Conservation (phyloP, 306 rosid species). For the Echinosophora koreensis region DNA sequence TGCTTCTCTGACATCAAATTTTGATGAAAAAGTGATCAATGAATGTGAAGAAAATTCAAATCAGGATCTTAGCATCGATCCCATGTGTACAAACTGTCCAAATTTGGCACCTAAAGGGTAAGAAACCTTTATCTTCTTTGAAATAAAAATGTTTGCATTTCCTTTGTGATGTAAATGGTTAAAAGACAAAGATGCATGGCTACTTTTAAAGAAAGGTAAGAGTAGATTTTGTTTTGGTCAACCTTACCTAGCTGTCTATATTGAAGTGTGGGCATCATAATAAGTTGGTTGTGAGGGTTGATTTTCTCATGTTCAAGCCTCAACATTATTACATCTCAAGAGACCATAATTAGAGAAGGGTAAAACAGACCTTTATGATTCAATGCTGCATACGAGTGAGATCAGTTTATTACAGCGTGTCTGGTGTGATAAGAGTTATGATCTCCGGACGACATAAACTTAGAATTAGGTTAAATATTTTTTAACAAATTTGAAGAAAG, state of each 20-base stretch:
- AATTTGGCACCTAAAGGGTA: conserved; percentile 88
- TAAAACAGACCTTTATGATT: conserved; percentile 2
- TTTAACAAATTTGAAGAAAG: conserved; percentile 14
- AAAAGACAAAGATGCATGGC: conserved; percentile 10
- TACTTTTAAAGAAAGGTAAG: not conserved
- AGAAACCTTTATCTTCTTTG: conserved; percentile 37
- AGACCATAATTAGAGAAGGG: conserved; percentile 4
- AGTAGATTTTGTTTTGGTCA: not conserved
- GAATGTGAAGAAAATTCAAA: conserved; percentile 53
- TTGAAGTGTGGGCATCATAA: not conserved
- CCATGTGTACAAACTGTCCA: conserved; percentile 94
- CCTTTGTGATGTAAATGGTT: conserved; percentile 13
- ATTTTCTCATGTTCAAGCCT: conserved; percentile 2
- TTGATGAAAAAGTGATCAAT: conserved; percentile 46
- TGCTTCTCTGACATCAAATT: conserved; percentile 48
- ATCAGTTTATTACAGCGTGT: not conserved
- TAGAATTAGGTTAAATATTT: conserved; percentile 27
- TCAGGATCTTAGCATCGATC: conserved; percentile 70
- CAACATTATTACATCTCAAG: conserved; percentile 1
- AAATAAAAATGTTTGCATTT: conserved; percentile 3
- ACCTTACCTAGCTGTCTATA: conserved; percentile 1
- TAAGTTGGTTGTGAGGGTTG: conserved; percentile 37
- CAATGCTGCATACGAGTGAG: not conserved
- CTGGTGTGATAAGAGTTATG: conserved; percentile 7
- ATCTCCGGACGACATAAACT: conserved; percentile 2